Percentiles rank a stretch among this genome's conserved stretches.
Evolutionary conservation across 1,139 yeast genomes (phyloP).

Genomic region (Zygosaccharomyces sapae): DNA sequence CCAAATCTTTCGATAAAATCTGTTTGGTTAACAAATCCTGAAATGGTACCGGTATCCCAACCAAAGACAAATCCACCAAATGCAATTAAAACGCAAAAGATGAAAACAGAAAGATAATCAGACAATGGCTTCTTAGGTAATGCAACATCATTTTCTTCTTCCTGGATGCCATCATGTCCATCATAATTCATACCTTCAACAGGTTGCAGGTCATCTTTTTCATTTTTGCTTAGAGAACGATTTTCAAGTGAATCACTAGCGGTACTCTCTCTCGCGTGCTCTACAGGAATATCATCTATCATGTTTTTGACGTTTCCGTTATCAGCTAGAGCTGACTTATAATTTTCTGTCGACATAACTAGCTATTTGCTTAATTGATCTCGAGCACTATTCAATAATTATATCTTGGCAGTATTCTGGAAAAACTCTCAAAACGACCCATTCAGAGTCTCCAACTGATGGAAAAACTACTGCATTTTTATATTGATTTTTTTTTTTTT

Average conservation of each 20-base stretch:
- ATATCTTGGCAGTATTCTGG: too few species aligned
- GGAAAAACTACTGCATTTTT: too few species aligned
- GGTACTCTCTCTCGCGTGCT: not conserved
- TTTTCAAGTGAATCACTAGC: not conserved
- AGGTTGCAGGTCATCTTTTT: not conserved
- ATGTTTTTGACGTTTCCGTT: not conserved
- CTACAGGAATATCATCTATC: not conserved
- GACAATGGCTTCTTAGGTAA: not conserved
- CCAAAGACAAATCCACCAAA: slow-evolving; percentile 70
- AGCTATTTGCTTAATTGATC: not conserved
- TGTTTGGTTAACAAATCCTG: slow-evolving; percentile 69
- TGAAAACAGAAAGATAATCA: slow-evolving; percentile 12
- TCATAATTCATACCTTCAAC: not conserved
- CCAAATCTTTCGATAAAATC: slow-evolving; percentile 55
- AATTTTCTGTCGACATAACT: not conserved
- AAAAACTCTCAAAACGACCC: too few species aligned
- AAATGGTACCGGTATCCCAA: slow-evolving; percentile 73
- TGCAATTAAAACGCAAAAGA: slow-evolving; percentile 51
- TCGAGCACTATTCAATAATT: too few species aligned
- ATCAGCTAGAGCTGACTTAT: not conserved
- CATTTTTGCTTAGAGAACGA: not conserved
- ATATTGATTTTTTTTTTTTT: too few species aligned
- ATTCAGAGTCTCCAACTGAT: too few species aligned
- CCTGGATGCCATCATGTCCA: not conserved
- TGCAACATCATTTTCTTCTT: not conserved